phyloP scores from a whole-genome alignment of 2,329 filamentous ascomycete genomes.

The Verticillium nonalfalfae region DNA sequence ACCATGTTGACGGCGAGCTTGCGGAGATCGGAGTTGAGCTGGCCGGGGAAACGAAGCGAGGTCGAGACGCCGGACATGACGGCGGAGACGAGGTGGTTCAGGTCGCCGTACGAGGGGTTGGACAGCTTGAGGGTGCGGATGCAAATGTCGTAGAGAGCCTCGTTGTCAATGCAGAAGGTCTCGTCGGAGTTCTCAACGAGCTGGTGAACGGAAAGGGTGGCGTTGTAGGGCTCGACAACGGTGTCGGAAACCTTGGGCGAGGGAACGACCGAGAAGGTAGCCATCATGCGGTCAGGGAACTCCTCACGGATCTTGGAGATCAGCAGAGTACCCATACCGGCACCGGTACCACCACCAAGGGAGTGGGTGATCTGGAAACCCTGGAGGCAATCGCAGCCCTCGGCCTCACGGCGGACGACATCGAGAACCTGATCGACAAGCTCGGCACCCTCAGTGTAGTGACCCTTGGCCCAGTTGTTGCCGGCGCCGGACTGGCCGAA shows the following conservation, averaged over 20 bases:
- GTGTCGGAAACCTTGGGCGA: slow-evolving; percentile 99
- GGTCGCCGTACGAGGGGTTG: slow-evolving; percentile 96
- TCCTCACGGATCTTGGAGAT: slow-evolving; percentile 99
- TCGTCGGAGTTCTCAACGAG: slow-evolving; percentile 99
- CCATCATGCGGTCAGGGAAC: slow-evolving; percentile 99
- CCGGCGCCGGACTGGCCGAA: slow-evolving; percentile 99
- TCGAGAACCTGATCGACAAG: slow-evolving; percentile 97
- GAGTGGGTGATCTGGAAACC: slow-evolving; percentile 99
- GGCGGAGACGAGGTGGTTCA: slow-evolving; percentile 98
- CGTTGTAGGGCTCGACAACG: slow-evolving; percentile 99
- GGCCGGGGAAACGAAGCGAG: slow-evolving; percentile 97
- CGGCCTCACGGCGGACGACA: slow-evolving; percentile 96
- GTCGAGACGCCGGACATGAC: slow-evolving; percentile 99
- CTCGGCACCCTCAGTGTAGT: slow-evolving; percentile 99
- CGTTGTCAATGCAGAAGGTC: slow-evolving; percentile 99
- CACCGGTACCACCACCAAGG: slow-evolving; percentile 99
- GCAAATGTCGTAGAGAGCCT: slow-evolving; percentile 99
- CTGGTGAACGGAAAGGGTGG: slow-evolving; percentile 97
- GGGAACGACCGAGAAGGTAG: slow-evolving; percentile 97
- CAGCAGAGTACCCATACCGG: slow-evolving; percentile 98
- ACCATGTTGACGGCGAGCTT: slow-evolving; percentile 99
- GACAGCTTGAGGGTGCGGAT: slow-evolving; percentile 99
- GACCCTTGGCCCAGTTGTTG: slow-evolving; percentile 99
- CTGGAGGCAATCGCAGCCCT: slow-evolving; percentile 98
- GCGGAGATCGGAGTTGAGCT: slow-evolving; percentile 99